These are phyloP conservation scores for Colletotrichum karsti DNA, from an alignment of 2,329 filamentous ascomycete genomes.

Conservation along the genomic window DNA sequence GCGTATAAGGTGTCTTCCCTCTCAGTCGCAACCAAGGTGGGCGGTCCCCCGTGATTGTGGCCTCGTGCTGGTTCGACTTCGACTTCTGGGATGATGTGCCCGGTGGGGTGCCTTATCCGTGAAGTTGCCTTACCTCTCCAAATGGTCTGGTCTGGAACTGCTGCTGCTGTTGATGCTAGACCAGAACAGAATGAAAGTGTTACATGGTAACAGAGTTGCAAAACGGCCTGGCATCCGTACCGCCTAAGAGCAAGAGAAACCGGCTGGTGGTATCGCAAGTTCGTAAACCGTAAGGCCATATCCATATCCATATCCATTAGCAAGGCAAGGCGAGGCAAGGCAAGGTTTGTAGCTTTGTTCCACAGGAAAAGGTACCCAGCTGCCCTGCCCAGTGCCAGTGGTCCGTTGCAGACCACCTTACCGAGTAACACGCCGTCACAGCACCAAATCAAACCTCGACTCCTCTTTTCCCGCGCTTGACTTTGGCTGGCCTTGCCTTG, in stretches of 20 bases:
- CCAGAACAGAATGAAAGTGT: background rate
- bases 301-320: background rate
- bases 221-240: background rate
- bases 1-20: background rate
- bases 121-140: background rate
- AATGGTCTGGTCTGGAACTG: background rate
- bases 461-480: slow-evolving; percentile 3
- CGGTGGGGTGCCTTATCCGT: slow-evolving; percentile 8
- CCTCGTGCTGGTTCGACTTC: slow-evolving; percentile 9
- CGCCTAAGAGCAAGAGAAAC: background rate
- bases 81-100: background rate
- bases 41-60: background rate
- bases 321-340: background rate
- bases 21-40: slow-evolving; percentile 1
- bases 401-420: background rate
- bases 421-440: background rate
- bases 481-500: background rate
- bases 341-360: background rate
- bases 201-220: background rate
- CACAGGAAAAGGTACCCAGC: slow-evolving; percentile 19
- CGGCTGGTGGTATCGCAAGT: background rate
- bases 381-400: slow-evolving; percentile 8
- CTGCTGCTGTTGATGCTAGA: background rate
- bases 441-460: background rate
- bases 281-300: background rate